Evolutionary conservation across 2,329 filamentous ascomycete species (phyloP).

Genomic region (Didymosphaeria variabile): DNA sequence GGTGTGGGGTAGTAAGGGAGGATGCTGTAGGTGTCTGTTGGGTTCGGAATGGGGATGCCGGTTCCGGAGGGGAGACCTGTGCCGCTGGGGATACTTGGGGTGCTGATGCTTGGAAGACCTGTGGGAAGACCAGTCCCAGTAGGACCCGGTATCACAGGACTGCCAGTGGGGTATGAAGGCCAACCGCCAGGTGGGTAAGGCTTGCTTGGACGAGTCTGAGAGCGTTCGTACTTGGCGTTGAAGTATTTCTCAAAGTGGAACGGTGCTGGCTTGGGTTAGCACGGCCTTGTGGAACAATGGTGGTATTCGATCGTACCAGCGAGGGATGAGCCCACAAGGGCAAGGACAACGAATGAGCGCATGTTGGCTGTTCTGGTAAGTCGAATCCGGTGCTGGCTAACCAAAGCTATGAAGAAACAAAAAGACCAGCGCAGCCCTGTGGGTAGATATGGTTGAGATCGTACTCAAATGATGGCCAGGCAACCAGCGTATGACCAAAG

Average conservation of each 20-base stretch:
- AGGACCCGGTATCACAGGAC: not conserved
- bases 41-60: not conserved
- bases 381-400: conserved; percentile 1
- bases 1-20: not conserved
- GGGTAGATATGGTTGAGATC: conserved; percentile 22
- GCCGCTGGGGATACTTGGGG: not conserved
- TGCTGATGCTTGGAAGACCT: not conserved
- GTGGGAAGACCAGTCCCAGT: not conserved
- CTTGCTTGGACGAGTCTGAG: not conserved
- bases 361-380: conserved; percentile 22
- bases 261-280: conserved; percentile 21
- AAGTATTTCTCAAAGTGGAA: not conserved
- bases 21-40: not conserved
- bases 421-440: conserved; percentile 24
- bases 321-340: conserved; percentile 32
- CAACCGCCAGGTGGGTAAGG: conserved; percentile 1
- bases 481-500: conserved; percentile 4
- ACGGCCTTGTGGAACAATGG: not conserved
- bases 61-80: not conserved
- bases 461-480: conserved; percentile 16
- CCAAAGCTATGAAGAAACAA: conserved; percentile 8
- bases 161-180: not conserved
- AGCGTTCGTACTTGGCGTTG: not conserved
- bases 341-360: conserved; percentile 33
- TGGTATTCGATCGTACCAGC: conserved; percentile 23